Conservation (phyloP, 208 protist species). For the Crithidia sp. region DNA sequence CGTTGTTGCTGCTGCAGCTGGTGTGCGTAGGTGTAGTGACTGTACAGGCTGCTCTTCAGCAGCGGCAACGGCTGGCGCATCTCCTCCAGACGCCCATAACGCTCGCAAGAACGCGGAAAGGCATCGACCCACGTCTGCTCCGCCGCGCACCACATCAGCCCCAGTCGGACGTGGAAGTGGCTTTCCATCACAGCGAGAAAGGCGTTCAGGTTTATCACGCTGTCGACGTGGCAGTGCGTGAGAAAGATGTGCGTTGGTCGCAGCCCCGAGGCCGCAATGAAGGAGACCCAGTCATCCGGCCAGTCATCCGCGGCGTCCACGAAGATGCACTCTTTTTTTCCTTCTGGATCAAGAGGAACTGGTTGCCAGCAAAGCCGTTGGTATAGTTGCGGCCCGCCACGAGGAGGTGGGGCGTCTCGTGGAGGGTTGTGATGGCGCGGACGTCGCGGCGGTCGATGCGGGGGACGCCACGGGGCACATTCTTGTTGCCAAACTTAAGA, state of each 20-base stretch:
- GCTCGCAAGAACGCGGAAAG: constrained; percentile 79
- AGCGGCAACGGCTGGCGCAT: constrained; percentile 70
- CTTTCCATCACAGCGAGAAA: constrained; percentile 69
- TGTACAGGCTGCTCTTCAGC: constrained; percentile 66
- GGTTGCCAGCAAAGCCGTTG: constrained; percentile 87
- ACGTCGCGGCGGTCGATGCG: constrained; percentile 70
- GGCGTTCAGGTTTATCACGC: constrained; percentile 82
- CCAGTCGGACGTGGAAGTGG: constrained; percentile 45
- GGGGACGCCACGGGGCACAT: constrained; percentile 54
- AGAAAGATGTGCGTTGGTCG: constrained; percentile 82
- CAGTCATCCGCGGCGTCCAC: constrained; percentile 91
- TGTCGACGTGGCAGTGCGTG: constrained; percentile 91
- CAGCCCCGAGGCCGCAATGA: constrained; percentile 65
- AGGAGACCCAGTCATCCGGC: constrained; percentile 90
- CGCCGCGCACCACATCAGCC: constrained; percentile 80
- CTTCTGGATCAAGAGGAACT: constrained; percentile 84
- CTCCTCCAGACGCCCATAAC: constrained; percentile 76
- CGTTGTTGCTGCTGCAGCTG: constrained; percentile 46
- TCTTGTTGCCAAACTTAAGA: constrained; percentile 68
- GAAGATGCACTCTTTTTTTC: constrained; percentile 77
- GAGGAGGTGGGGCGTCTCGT: constrained; percentile 84
- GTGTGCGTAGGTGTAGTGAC: constrained; percentile 57
- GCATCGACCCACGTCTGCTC: constrained; percentile 83
- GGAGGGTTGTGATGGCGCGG: constrained; percentile 74
- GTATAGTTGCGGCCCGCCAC: constrained; percentile 78